Conservation (phyloP, 2,329 filamentous ascomycete species). For the Hyphodiscus sp. region DNA sequence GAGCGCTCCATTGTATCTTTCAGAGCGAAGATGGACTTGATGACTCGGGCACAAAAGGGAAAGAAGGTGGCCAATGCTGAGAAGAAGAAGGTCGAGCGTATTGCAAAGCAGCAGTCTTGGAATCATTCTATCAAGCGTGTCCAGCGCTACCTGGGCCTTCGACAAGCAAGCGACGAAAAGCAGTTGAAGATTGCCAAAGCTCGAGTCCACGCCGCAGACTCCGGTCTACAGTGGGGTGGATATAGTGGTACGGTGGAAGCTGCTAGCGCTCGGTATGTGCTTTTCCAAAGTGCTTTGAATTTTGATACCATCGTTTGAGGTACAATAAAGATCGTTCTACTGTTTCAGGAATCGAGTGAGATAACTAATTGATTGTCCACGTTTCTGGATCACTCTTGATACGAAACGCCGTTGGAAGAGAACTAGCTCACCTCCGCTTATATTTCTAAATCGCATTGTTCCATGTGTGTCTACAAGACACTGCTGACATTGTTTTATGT, state of each 20-base stretch:
- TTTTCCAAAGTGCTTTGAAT: slow-evolving; percentile 2
- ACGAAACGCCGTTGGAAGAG: no score
- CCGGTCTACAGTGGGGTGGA: slow-evolving; percentile 21
- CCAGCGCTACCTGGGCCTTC: slow-evolving; percentile 66
- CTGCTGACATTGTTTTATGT: background rate
- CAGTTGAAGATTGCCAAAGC: slow-evolving; percentile 13
- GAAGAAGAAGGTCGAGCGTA: slow-evolving; percentile 40
- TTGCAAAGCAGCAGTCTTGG: slow-evolving; percentile 45
- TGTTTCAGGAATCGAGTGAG: no score
- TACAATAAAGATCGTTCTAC: no score
- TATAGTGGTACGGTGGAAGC: slow-evolving; percentile 24
- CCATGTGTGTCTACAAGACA: background rate
- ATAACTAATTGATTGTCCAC: no score
- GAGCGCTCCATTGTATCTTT: slow-evolving; percentile 40
- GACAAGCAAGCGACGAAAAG: slow-evolving; percentile 26
- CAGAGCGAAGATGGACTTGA: slow-evolving; percentile 46
- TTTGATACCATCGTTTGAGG: no score
- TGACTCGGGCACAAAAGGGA: slow-evolving; percentile 42
- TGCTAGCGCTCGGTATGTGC: slow-evolving; percentile 18
- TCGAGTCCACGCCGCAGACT: slow-evolving; percentile 17
- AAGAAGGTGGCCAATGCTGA: slow-evolving; percentile 40
- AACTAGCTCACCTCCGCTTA: no score
- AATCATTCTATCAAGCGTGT: slow-evolving; percentile 53
- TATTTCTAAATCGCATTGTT: background rate
- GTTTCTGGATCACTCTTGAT: no score